Evolutionary conservation across 2,329 filamentous ascomycete species (phyloP).

Genomic region (Diaporthe helianthi): DNA sequence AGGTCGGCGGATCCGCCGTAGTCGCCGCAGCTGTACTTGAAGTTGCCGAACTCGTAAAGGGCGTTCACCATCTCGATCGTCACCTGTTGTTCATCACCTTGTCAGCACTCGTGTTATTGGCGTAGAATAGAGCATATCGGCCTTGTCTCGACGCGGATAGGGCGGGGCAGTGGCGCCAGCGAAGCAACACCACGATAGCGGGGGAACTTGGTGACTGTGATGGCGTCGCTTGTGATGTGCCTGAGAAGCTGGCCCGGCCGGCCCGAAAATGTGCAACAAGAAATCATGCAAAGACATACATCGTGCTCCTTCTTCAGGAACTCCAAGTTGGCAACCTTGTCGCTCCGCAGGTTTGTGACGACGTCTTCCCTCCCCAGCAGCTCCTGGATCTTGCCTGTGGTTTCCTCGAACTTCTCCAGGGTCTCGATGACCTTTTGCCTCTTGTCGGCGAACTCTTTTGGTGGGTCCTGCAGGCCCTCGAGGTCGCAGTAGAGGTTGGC

Average conservation of each 20-base stretch:
- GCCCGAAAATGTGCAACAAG: neutral
- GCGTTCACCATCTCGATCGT: constrained; percentile 95
- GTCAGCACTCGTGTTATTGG: constrained; percentile 30
- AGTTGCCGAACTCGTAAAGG: constrained; percentile 94
- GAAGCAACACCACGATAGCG: neutral
- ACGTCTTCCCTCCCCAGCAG: constrained; percentile 89
- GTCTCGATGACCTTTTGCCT: constrained; percentile 85
- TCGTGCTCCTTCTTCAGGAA: constrained; percentile 96
- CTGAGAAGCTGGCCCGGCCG: neutral
- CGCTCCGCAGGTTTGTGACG: constrained; percentile 86
- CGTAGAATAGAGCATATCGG: neutral
- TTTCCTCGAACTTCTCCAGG: constrained; percentile 83
- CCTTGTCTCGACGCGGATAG: neutral
- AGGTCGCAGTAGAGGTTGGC: constrained; percentile 91
- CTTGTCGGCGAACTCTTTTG: constrained; percentile 87
- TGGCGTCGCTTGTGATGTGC: neutral
- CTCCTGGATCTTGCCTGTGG: constrained; percentile 87
- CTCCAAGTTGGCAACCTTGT: constrained; percentile 99
- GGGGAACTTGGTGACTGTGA: no score
- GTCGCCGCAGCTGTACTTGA: constrained; percentile 97
- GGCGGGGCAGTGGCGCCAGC: neutral
- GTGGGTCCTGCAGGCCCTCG: constrained; percentile 77
- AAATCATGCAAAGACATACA: constrained; percentile 56
- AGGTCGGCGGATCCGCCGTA: constrained; percentile 90
- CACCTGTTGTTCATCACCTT: constrained; percentile 56